Conservation (phyloP, 1,284 basidiomycete species). For the Vanrija sp. region DNA sequence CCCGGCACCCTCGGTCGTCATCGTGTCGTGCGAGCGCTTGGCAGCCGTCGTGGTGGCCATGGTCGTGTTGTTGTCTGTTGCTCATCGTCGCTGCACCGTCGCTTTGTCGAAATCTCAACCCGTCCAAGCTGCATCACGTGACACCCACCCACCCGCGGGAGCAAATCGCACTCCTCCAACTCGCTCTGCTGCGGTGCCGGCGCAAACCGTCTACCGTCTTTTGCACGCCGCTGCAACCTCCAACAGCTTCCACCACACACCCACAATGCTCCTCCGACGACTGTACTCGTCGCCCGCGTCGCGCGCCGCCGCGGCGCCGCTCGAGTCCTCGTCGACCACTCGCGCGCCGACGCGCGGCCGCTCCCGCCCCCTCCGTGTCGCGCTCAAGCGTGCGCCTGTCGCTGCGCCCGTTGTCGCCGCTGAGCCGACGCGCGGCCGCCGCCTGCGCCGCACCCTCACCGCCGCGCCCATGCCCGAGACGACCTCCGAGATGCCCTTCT, state of each 20-base stretch:
- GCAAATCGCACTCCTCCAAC: neutral
- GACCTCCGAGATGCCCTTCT: conserved; percentile 8
- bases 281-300: conserved; percentile 33
- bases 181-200: neutral
- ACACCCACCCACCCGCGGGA: neutral
- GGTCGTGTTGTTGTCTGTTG: neutral
- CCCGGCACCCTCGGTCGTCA: conserved; percentile 14
- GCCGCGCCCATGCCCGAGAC: neutral
- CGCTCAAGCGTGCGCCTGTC: conserved; percentile 5
- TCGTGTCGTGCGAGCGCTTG: conserved; percentile 32
- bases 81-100: neutral
- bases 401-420: neutral
- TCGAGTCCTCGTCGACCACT: conserved; percentile 1
- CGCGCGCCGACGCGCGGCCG: conserved; percentile 14
- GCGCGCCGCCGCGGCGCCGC: neutral
- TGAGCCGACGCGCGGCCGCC: conserved; percentile 12
- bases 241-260: neutral
- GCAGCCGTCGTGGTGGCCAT: conserved; percentile 18
- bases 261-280: conserved; percentile 31
- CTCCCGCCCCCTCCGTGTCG: conserved; percentile 13
- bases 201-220: neutral
- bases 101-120: neutral
- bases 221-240: neutral
- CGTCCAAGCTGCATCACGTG: conserved; percentile 2
- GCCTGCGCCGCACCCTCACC: conserved; percentile 11